Conservation (phyloP, 208 protist species). For the Trypanosoma melophagium region DNA sequence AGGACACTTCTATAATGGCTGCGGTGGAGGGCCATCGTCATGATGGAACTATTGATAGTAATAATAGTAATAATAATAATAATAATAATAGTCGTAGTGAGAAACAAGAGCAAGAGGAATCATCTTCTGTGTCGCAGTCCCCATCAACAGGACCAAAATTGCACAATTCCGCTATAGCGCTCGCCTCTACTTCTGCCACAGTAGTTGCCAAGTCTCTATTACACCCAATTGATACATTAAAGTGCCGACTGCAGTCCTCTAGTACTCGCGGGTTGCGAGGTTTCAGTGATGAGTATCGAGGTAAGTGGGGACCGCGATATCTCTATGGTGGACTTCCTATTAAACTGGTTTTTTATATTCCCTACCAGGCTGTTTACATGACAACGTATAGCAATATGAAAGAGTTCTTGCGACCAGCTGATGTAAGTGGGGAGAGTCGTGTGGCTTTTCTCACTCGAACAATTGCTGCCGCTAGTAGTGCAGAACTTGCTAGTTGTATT, state of each 20-base stretch:
- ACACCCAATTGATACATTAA: slow-evolving; percentile 83
- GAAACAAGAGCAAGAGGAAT: not conserved
- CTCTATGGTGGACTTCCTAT: slow-evolving; percentile 74
- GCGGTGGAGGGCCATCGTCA: too few relatives aligned
- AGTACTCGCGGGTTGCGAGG: slow-evolving; percentile 17
- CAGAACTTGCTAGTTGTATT: slow-evolving; percentile 57
- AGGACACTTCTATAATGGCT: too few relatives aligned
- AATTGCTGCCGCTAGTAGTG: slow-evolving; percentile 40
- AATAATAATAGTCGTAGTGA: not conserved
- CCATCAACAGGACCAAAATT: not conserved
- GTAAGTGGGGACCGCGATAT: slow-evolving; percentile 57
- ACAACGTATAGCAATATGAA: slow-evolving; percentile 53
- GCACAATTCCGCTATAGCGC: slow-evolving; percentile 16
- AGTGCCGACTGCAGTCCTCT: slow-evolving; percentile 70
- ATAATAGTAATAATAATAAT: not conserved
- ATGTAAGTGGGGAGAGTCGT: slow-evolving; percentile 7
- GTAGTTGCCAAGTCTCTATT: slow-evolving; percentile 69
- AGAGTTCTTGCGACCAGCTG: slow-evolving; percentile 3
- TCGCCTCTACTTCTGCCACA: slow-evolving; percentile 52
- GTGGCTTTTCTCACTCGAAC: slow-evolving; percentile 37
- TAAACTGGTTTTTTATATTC: slow-evolving; percentile 74
- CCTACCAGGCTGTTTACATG: slow-evolving; percentile 79
- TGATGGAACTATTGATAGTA: slow-evolving; percentile 1
- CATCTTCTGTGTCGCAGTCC: not conserved
- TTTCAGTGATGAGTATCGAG: slow-evolving; percentile 46